phyloP scores from a whole-genome alignment of 768 basidiomycete species.

The Vararia minispora region DNA sequence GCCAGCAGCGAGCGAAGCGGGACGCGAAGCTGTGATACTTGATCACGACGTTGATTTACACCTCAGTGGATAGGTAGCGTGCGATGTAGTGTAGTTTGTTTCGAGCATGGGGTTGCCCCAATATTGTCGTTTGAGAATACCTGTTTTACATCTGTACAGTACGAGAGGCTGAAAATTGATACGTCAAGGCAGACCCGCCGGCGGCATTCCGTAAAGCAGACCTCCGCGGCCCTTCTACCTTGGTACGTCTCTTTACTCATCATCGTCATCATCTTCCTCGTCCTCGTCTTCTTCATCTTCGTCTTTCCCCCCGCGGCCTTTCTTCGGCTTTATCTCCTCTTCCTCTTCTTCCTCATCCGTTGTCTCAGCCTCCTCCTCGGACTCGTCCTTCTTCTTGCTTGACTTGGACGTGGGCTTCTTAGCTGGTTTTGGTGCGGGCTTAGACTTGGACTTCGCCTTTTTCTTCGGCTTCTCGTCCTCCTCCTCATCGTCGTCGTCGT shows the following conservation, averaged over 20 bases:
- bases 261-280: conserved; percentile 22
- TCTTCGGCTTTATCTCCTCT: conserved; percentile 23
- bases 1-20: conserved; percentile 25
- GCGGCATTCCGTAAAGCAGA: no score
- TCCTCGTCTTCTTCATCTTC: conserved; percentile 18
- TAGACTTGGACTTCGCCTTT: background rate
- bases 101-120: no score
- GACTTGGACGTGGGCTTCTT: conserved; percentile 3
- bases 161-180: no score
- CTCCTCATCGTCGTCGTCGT: conserved; percentile 34
- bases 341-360: conserved; percentile 18
- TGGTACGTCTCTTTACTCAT: conserved; percentile 15
- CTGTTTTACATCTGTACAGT: no score
- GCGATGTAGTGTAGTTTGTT: no score
- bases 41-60: background rate
- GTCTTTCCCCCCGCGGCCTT: conserved; percentile 17
- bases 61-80: no score
- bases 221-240: background rate
- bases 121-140: no score
- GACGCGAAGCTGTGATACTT: conserved; percentile 22
- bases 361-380: conserved; percentile 32
- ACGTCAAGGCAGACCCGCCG: no score
- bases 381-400: conserved; percentile 24
- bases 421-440: background rate
- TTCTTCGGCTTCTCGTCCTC: conserved; percentile 30